Conservation (phyloP, 164 flowering plant species). For the Brasenia schreberi region DNA sequence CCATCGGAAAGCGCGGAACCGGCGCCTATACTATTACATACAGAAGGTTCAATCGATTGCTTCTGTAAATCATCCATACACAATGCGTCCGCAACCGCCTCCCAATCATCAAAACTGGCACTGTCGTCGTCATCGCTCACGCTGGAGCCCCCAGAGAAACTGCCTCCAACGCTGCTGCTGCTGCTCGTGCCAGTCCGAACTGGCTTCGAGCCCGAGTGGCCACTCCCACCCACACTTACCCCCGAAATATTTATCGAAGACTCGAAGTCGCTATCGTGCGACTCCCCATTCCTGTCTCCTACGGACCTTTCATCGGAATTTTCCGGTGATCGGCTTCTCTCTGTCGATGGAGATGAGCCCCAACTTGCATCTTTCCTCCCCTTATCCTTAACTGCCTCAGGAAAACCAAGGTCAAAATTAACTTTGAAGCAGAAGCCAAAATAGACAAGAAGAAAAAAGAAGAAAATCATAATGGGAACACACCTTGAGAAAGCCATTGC, state of each 20-base stretch:
- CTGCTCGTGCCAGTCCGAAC: conserved; percentile 37
- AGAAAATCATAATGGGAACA: not conserved
- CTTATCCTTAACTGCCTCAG: conserved; percentile 37
- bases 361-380: conserved; percentile 26
- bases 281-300: conserved; percentile 19
- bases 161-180: conserved; percentile 16
- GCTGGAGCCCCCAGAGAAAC: conserved; percentile 35
- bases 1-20: not conserved
- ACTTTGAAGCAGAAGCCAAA: not conserved
- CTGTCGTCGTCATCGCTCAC: conserved; percentile 49
- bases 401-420: not conserved
- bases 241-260: conserved; percentile 35
- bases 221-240: not conserved
- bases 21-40: not conserved
- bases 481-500: conserved; percentile 58
- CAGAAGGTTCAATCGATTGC: not conserved
- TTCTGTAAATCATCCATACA: conserved; percentile 17
- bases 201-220: conserved; percentile 18
- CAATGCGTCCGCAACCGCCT: conserved; percentile 56
- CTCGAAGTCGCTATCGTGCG: conserved; percentile 44
- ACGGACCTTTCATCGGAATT: conserved; percentile 24
- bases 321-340: conserved; percentile 10
- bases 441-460: not conserved
- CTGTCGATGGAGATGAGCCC: conserved; percentile 13
- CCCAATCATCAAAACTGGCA: conserved; percentile 47